Evolutionary conservation across 352 stramenopile genomes (phyloP).

Genomic region (Lagenidium sp.): DNA sequence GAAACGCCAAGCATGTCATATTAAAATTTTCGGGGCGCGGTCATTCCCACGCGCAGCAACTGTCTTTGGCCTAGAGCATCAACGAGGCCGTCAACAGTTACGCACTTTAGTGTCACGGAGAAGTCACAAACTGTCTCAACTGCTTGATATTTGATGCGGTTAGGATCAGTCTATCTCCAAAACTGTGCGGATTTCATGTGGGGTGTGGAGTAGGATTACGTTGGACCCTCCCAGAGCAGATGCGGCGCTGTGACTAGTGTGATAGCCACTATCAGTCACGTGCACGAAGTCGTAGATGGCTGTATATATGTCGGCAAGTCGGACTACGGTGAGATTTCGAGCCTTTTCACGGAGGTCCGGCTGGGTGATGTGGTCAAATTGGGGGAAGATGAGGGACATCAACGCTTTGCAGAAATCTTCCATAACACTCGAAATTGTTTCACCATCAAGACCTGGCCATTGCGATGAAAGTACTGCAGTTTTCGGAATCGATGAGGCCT

Average conservation of each 20-base stretch:
- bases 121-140: too few species aligned
- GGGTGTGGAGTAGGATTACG: conserved; percentile 42
- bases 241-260: conserved; percentile 10
- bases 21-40: too few species aligned
- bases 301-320: conserved; percentile 34
- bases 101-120: too few species aligned
- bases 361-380: conserved; percentile 43
- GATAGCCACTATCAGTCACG: conserved; percentile 32
- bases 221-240: conserved; percentile 8
- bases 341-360: conserved; percentile 33
- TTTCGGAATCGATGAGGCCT: too few species aligned
- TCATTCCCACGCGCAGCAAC: too few species aligned
- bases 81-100: too few species aligned
- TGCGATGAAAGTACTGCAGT: too few species aligned
- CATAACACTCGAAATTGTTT: conserved; percentile 42
- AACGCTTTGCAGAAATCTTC: conserved; percentile 36
- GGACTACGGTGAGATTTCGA: conserved; percentile 20
- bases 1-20: too few species aligned
- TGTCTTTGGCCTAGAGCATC: too few species aligned
- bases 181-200: conserved; percentile 48
- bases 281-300: conserved; percentile 54
- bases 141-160: too few species aligned
- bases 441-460: conserved; percentile 26
- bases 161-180: conserved; percentile 43
- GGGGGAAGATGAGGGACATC: conserved; percentile 36